Evolutionary conservation across 169 alveolate species (phyloP).

Genomic region (Cryptosporidium tyzzeri): DNA sequence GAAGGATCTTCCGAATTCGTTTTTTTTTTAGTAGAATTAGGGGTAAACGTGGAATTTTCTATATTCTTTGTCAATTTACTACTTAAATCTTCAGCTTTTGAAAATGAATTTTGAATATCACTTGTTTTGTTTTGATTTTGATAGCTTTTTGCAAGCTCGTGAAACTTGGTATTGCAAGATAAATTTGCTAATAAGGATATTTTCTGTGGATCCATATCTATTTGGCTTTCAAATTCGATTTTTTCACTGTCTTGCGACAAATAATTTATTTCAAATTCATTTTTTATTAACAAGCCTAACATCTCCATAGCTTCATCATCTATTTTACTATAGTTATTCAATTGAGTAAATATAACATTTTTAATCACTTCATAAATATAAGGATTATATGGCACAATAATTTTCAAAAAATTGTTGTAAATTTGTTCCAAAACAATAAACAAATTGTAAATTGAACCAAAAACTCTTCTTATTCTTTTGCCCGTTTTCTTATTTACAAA

Average conservation of each 20-base stretch:
- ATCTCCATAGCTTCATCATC: neutral
- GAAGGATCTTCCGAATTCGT: neutral
- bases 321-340: neutral
- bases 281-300: neutral
- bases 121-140: neutral
- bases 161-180: constrained; percentile 14
- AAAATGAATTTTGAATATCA: no score
- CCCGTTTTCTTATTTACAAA: constrained; percentile 6
- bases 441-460: constrained; percentile 24
- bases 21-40: neutral
- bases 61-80: neutral
- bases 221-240: neutral
- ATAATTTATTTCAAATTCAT: neutral
- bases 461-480: constrained; percentile 14
- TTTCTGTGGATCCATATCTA: constrained; percentile 11
- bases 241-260: neutral
- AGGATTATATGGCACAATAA: neutral
- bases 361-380: neutral
- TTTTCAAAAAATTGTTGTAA: constrained; percentile 21
- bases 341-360: neutral
- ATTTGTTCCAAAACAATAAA: constrained; percentile 16
- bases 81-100: neutral
- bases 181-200: neutral
- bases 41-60: constrained; percentile 14
- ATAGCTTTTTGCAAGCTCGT: neutral